Base-by-base conservation (phyloP, 805 yeast species). In the Yarrowia sp. region DNA sequence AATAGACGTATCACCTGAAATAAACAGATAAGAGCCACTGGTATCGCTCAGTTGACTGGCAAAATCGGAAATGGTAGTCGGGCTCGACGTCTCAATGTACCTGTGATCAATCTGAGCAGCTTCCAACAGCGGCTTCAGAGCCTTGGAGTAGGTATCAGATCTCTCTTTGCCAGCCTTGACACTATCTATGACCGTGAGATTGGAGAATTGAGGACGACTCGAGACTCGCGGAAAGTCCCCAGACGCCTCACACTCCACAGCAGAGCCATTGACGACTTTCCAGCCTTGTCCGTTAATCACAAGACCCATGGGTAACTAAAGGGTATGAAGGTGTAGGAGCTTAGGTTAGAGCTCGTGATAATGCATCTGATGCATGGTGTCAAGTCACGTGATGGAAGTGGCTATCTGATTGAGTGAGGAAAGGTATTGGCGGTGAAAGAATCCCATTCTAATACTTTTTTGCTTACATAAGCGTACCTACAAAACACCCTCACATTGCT, bases 1-100 rank as follows among this genome's bases (percentile, higher is more conserved):
- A 6, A 91, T 79, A 1, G 96, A 87, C 0, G 97, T 92, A 74
- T 93, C 98, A 1, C 98, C 98, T 44, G 96, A 89, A 9, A 93
- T 76, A 42, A 92, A 78, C 2, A 90, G 46, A 39, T 39, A 55
- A 4, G 61, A 74, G 10, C 89, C 70, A 3, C 72, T 66, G 9
- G 50, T 2, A 4, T 75, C 73, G 36, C 74, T 69, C 49, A 58
- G 17, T 12, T 30, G 17, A 1, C 42, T 24, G 2, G 80, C 80
- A 61, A 75, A 74, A n/a, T 74, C 74, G 1, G 71, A 43, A 44
- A 79, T 72, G 47, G 78, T 74, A n/a, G 70, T 58, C 0, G 75
- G 68, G 13, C 74, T 67, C 5, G 71, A 69, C 0, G 81, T 79
- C n/a, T 77, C 72, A 17, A 78, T 77, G 68, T 78, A 78, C 33